Evolutionary conservation across 176 grass and related monocot genomes (phyloP).

Genomic region (Secale cereale): DNA sequence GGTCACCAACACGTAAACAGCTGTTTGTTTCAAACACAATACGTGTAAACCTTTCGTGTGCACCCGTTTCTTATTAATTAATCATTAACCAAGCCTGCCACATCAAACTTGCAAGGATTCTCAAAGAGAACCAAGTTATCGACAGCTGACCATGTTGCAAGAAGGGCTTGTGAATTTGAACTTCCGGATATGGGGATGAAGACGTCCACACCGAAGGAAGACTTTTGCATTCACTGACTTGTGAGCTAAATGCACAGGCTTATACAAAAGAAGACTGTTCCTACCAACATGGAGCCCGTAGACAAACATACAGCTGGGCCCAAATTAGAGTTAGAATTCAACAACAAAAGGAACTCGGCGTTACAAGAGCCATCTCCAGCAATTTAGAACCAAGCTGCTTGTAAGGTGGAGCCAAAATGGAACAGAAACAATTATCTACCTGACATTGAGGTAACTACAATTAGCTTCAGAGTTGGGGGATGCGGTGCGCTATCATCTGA

Average conservation of each 20-base stretch:
- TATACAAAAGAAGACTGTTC: constrained; percentile 24
- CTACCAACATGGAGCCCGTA: constrained; percentile 37
- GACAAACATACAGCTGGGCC: constrained; percentile 45
- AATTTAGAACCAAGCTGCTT: constrained; percentile 31
- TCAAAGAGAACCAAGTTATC: neutral
- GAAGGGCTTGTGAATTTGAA: neutral
- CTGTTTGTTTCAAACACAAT: neutral
- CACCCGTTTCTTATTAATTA: neutral
- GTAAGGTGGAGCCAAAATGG: constrained; percentile 36
- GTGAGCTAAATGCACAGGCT: constrained; percentile 42
- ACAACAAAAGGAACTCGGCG: constrained; percentile 30
- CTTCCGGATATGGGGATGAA: neutral
- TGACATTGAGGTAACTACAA: constrained; percentile 40
- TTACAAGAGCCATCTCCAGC: constrained; percentile 25
- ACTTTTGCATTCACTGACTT: constrained; percentile 39
- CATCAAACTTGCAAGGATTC: neutral
- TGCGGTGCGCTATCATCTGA: constrained; percentile 29
- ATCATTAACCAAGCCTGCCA: neutral
- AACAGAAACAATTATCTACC: constrained; percentile 49
- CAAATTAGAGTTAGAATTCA: constrained; percentile 27
- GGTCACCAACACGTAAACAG: neutral
- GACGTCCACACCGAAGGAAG: constrained; percentile 1
- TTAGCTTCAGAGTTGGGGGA: constrained; percentile 43
- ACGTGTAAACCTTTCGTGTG: neutral
- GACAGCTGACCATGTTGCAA: no score